Conservation (phyloP, 768 basidiomycete species). For the Lactarius quietus region DNA sequence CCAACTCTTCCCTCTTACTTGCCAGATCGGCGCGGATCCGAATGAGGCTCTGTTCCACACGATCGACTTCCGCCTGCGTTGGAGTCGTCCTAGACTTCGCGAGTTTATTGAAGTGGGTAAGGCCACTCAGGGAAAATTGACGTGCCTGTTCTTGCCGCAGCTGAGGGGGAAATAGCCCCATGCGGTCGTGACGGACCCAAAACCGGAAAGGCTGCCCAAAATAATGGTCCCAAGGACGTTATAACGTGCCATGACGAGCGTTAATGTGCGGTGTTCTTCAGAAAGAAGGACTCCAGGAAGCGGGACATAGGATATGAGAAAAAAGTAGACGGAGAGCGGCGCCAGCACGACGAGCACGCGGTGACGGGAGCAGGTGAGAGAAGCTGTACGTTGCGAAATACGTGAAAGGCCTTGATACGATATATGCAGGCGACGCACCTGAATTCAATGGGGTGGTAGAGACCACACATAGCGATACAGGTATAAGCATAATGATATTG, state of each 20-base stretch:
- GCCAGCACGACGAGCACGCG: conserved; percentile 13
- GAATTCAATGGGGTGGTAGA: conserved; percentile 37
- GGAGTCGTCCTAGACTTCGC: not conserved
- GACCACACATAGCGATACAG: conserved; percentile 59
- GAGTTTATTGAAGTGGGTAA: not conserved
- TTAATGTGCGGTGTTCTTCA: conserved; percentile 37
- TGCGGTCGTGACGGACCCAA: conserved; percentile 66
- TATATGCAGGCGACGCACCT: conserved; percentile 19
- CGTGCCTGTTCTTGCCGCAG: conserved; percentile 27
- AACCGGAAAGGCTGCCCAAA: conserved; percentile 77
- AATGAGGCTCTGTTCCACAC: conserved; percentile 54
- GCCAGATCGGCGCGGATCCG: conserved; percentile 58
- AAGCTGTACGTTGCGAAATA: not conserved
- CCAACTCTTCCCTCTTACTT: conserved; percentile 35
- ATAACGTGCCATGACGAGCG: conserved; percentile 53
- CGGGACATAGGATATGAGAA: conserved; percentile 62
- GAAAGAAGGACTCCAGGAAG: conserved; percentile 49
- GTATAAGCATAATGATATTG: conserved; percentile 62
- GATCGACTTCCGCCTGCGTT: conserved; percentile 43
- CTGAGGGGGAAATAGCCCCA: conserved; percentile 56
- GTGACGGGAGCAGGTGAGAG: conserved; percentile 7
- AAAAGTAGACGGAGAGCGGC: conserved; percentile 44
- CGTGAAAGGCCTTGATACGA: not conserved
- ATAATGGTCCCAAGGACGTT: conserved; percentile 72
- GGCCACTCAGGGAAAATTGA: not conserved